Evolutionary conservation across 2,329 filamentous ascomycete genomes (phyloP).

Genomic region (Alternaria sp.): DNA sequence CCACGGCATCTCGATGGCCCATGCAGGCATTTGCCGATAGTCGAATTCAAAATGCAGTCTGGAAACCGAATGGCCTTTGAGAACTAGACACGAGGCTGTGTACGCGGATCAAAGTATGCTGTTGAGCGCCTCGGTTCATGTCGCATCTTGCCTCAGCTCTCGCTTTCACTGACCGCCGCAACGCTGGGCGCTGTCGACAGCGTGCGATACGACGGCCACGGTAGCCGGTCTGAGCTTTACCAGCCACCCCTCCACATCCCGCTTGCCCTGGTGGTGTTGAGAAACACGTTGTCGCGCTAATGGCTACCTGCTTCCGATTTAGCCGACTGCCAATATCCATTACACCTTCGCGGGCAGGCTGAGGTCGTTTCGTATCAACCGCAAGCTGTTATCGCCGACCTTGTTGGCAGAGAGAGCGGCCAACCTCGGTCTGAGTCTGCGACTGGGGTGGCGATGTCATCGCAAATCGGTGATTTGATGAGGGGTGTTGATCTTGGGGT

Average conservation of each 20-base stretch:
- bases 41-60: background rate
- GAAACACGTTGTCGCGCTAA: background rate
- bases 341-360: background rate
- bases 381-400: background rate
- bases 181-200: background rate
- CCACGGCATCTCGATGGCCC: background rate
- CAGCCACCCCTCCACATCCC: background rate
- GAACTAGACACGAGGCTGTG: background rate
- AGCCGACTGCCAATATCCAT: background rate
- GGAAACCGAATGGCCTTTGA: background rate
- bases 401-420: background rate
- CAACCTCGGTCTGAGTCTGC: background rate
- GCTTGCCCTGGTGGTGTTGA: background rate
- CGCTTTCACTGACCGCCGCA: background rate
- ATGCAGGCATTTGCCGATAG: background rate
- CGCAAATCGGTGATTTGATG: background rate
- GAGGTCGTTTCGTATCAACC: background rate
- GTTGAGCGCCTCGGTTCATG: background rate
- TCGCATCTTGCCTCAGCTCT: background rate
- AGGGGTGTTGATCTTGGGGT: background rate
- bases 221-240: background rate
- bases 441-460: background rate
- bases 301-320: background rate
- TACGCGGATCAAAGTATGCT: background rate
- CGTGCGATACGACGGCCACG: background rate